These are phyloP conservation scores for Letharia lupina DNA, from an alignment of 495 filamentous ascomycete species.

Conservation along the genomic window DNA sequence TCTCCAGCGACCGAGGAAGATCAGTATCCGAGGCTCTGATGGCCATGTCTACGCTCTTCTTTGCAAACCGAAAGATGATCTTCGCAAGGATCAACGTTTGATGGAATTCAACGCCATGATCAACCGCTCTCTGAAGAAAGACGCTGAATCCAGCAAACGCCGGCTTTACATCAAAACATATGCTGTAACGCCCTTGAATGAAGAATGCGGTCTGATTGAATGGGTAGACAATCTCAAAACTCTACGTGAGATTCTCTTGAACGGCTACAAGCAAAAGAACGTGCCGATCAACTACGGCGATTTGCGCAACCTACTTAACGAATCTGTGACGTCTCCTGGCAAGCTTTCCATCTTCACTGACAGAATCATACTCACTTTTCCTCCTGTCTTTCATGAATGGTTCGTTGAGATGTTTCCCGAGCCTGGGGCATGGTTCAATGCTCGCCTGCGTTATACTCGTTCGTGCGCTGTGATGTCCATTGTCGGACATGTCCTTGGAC, in stretches of 20 bases:
- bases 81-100: slow-evolving; percentile 90
- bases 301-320: slow-evolving; percentile 48
- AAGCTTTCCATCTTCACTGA: slow-evolving; percentile 62
- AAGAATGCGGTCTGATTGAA: slow-evolving; percentile 95
- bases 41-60: slow-evolving; percentile 80
- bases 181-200: slow-evolving; percentile 89
- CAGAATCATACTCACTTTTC: slow-evolving; percentile 55
- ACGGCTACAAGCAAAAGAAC: slow-evolving; percentile 62
- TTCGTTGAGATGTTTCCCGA: slow-evolving; percentile 92
- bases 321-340: slow-evolving; percentile 45
- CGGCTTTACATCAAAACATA: slow-evolving; percentile 92
- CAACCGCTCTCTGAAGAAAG: slow-evolving; percentile 82
- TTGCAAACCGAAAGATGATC: slow-evolving; percentile 96
- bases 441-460: slow-evolving; percentile 82
- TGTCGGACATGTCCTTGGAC: slow-evolving; percentile 86
- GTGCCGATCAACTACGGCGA: slow-evolving; percentile 53
- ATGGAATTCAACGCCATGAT: slow-evolving; percentile 99
- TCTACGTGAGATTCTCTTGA: slow-evolving; percentile 81
- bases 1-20: slow-evolving; percentile 82
- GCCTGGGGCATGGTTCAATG: slow-evolving; percentile 82
- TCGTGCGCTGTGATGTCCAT: slow-evolving; percentile 97
- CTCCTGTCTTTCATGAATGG: slow-evolving; percentile 83
- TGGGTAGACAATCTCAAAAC: slow-evolving; percentile 98
- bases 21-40: slow-evolving; percentile 81
- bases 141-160: slow-evolving; percentile 79